Conservation (phyloP, 768 basidiomycete genomes). For the Amanita subjunquillea region DNA sequence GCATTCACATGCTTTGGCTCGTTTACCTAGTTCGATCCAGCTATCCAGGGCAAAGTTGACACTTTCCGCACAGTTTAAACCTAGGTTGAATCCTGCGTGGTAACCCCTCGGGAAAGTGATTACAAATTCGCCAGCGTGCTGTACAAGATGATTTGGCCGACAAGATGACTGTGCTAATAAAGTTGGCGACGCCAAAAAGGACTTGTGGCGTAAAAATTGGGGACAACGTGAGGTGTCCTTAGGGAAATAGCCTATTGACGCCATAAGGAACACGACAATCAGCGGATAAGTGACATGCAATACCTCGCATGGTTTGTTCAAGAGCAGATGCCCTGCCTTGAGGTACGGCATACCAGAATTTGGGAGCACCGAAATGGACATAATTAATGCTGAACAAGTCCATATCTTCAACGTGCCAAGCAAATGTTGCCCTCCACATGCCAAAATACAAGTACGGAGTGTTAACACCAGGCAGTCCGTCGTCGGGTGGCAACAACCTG, state of each 20-base stretch:
- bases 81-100: slow-evolving; percentile 95
- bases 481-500: slow-evolving; percentile 59
- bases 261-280: slow-evolving; percentile 3
- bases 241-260: slow-evolving; percentile 70
- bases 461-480: slow-evolving; percentile 87
- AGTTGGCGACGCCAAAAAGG: slow-evolving; percentile 85
- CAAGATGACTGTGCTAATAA: slow-evolving; percentile 72
- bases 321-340: slow-evolving; percentile 73
- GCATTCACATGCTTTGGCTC: slow-evolving; percentile 68
- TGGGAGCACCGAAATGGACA: slow-evolving; percentile 96
- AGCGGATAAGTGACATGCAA: slow-evolving; percentile 8
- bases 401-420: slow-evolving; percentile 99
- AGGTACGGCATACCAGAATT: slow-evolving; percentile 95
- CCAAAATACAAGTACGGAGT: slow-evolving; percentile 97
- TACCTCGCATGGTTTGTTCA: slow-evolving; percentile 87
- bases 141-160: slow-evolving; percentile 78
- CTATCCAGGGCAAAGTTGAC: slow-evolving; percentile 95
- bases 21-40: slow-evolving; percentile 84
- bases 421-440: slow-evolving; percentile 98
- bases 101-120: slow-evolving; percentile 94
- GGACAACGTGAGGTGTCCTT: slow-evolving; percentile 76
- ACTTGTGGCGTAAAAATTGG: slow-evolving; percentile 95
- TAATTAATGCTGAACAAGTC: slow-evolving; percentile 99
- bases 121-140: slow-evolving; percentile 92
- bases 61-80: slow-evolving; percentile 93